Evolutionary conservation across 2,329 filamentous ascomycete genomes (phyloP).

Genomic region (Plenodomus biglobosus): DNA sequence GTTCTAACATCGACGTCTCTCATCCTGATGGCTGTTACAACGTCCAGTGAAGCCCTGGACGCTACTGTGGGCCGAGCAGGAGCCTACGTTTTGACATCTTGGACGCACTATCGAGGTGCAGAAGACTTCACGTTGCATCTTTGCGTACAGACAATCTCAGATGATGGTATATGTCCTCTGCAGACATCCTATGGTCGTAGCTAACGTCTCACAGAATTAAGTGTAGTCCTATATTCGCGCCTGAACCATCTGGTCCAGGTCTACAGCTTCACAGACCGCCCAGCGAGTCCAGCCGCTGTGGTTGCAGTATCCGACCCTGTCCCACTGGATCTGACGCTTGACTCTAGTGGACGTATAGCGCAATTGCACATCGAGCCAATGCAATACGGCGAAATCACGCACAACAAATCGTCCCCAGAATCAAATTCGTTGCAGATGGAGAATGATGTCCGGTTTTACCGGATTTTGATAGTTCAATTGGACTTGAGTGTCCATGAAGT

Average conservation of each 20-base stretch:
- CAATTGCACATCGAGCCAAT: conserved; percentile 25
- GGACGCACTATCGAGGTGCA: conserved; percentile 57
- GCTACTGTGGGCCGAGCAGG: conserved; percentile 23
- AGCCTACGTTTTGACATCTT: conserved; percentile 48
- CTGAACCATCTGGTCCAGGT: conserved; percentile 35
- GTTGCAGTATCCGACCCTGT: conserved; percentile 28
- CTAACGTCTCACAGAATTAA: conserved; percentile 19
- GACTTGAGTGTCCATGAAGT: conserved; percentile 32
- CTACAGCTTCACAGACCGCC: conserved; percentile 26
- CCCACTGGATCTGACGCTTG: conserved; percentile 18
- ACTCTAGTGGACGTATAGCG: conserved; percentile 9
- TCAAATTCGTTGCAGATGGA: conserved; percentile 18
- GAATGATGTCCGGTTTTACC: conserved; percentile 28
- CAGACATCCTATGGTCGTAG: not conserved
- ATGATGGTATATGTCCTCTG: conserved; percentile 31
- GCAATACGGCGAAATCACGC: conserved; percentile 12
- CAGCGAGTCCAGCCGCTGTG: conserved; percentile 5
- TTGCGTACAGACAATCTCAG: conserved; percentile 24
- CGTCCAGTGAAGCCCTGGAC: conserved; percentile 26
- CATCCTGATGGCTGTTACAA: conserved; percentile 51
- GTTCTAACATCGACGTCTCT: conserved; percentile 60
- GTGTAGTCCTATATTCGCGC: conserved; percentile 38
- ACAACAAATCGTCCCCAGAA: conserved; percentile 1
- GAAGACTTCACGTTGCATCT: conserved; percentile 56
- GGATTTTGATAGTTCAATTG: conserved; percentile 22